These are phyloP conservation scores for Zizania latifolia DNA, from an alignment of 176 grass and related monocot species.

Conservation along the genomic window DNA sequence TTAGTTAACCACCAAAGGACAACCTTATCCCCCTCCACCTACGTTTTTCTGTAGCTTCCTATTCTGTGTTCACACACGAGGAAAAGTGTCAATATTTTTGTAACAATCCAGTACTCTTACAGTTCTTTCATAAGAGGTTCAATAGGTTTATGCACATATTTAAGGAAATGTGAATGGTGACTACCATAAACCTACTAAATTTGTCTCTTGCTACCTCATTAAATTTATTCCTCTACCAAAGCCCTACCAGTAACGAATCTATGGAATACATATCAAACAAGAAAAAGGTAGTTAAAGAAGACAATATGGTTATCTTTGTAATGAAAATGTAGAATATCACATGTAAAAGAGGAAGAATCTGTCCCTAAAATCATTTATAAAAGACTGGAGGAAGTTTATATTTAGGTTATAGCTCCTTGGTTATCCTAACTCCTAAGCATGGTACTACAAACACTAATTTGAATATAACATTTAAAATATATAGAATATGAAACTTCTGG, in stretches of 20 bases:
- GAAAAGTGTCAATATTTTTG: too few relatives aligned
- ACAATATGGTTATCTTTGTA: not conserved
- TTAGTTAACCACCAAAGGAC: too few relatives aligned
- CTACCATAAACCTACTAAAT: too few relatives aligned
- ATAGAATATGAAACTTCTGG: constrained; percentile 15
- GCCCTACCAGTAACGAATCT: not conserved
- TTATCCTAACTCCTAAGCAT: not conserved
- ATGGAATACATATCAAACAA: not conserved
- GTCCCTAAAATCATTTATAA: not conserved
- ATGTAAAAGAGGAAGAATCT: not conserved
- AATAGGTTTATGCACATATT: too few relatives aligned
- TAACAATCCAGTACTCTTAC: too few relatives aligned
- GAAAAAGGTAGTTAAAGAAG: not conserved
- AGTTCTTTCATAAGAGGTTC: too few relatives aligned
- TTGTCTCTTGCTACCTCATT: not conserved
- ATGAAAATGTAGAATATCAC: constrained; percentile 11
- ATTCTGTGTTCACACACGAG: too few relatives aligned
- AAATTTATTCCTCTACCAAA: not conserved
- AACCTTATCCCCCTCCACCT: too few relatives aligned
- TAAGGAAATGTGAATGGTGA: not conserved
- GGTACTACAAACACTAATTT: not conserved
- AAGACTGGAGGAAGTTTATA: not conserved
- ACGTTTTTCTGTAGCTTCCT: too few relatives aligned
- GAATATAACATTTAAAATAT: too few relatives aligned
- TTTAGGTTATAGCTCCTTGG: not conserved